These are phyloP conservation scores for Aspergillus pseudotamarii DNA, from an alignment of 2,329 filamentous ascomycete genomes.

Conservation along the genomic window DNA sequence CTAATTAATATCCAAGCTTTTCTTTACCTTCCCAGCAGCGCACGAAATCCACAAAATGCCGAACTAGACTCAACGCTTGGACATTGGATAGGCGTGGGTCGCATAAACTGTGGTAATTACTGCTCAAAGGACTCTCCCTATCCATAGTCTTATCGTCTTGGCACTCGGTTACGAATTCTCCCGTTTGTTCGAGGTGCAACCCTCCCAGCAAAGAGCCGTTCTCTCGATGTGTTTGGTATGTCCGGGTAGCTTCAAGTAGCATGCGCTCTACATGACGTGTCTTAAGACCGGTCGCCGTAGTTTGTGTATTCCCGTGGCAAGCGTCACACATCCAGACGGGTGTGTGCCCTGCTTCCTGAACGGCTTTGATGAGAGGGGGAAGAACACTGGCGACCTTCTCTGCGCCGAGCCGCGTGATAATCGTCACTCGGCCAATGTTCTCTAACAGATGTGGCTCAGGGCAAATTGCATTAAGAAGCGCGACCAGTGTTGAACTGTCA, in stretches of 20 bases:
- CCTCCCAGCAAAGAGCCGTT: slow-evolving; percentile 82
- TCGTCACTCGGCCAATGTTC: slow-evolving; percentile 60
- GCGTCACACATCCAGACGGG: slow-evolving; percentile 97
- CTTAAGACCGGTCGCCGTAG: slow-evolving; percentile 75
- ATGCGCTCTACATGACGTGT: slow-evolving; percentile 86
- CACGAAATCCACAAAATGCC: background rate
- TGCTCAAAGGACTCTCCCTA: no score
- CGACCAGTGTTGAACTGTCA: slow-evolving; percentile 70
- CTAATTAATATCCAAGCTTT: background rate
- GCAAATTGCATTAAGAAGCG: slow-evolving; percentile 79
- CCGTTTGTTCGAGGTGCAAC: slow-evolving; percentile 88
- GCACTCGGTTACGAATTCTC: slow-evolving; percentile 93
- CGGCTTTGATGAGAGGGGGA: slow-evolving; percentile 81
- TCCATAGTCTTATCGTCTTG: slow-evolving; percentile 63
- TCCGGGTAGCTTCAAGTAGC: slow-evolving; percentile 77
- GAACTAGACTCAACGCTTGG: slow-evolving; percentile 6
- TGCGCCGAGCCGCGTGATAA: slow-evolving; percentile 90
- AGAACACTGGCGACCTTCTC: slow-evolving; percentile 71
- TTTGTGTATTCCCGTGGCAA: slow-evolving; percentile 79
- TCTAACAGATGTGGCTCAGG: slow-evolving; percentile 78
- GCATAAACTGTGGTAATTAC: background rate
- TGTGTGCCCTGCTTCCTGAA: slow-evolving; percentile 70
- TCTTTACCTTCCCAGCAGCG: background rate
- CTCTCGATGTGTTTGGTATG: slow-evolving; percentile 77
- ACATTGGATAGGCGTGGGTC: slow-evolving; percentile 51